These are phyloP conservation scores for Monosporascus sp. DNA, from an alignment of 2,329 filamentous ascomycete genomes.

Conservation along the genomic window DNA sequence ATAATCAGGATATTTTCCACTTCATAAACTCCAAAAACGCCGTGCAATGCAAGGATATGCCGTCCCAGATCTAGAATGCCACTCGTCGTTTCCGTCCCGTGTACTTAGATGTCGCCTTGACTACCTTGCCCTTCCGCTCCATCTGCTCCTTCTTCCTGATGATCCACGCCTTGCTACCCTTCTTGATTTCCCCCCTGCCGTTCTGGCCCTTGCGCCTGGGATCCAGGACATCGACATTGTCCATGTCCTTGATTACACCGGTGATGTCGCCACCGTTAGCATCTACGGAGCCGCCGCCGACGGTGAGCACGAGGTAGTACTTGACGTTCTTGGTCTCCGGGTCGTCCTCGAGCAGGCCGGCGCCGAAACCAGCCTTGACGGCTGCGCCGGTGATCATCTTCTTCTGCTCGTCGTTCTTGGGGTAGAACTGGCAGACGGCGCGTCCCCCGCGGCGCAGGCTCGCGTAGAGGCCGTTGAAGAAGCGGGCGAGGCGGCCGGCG, in stretches of 20 bases:
- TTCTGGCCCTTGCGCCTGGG: constrained; percentile 48
- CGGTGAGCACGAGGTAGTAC: constrained; percentile 90
- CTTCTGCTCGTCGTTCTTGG: constrained; percentile 88
- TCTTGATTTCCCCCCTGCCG: constrained; percentile 56
- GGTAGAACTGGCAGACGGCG: constrained; percentile 96
- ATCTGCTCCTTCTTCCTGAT: constrained; percentile 86
- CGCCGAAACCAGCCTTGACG: constrained; percentile 90
- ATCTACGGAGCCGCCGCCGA: constrained; percentile 56
- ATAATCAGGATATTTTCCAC: not conserved
- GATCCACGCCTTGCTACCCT: constrained; percentile 83
- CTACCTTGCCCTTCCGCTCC: constrained; percentile 89
- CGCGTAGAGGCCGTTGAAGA: constrained; percentile 91
- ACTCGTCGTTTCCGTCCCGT: constrained; percentile 82
- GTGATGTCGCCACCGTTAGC: constrained; percentile 73
- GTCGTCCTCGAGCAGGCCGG: constrained; percentile 91
- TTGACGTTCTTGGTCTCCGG: constrained; percentile 95
- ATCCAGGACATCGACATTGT: constrained; percentile 78
- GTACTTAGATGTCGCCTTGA: constrained; percentile 89
- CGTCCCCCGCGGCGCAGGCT: constrained; percentile 76
- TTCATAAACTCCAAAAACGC: constrained; percentile 17
- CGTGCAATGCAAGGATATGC: constrained; percentile 20
- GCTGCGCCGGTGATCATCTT: constrained; percentile 89
- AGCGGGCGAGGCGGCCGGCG: constrained; percentile 70
- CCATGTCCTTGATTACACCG: constrained; percentile 82
- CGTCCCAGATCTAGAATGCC: constrained; percentile 54